phyloP scores from a whole-genome alignment of 148 eudicot genomes.

The Camellia sinensis region DNA sequence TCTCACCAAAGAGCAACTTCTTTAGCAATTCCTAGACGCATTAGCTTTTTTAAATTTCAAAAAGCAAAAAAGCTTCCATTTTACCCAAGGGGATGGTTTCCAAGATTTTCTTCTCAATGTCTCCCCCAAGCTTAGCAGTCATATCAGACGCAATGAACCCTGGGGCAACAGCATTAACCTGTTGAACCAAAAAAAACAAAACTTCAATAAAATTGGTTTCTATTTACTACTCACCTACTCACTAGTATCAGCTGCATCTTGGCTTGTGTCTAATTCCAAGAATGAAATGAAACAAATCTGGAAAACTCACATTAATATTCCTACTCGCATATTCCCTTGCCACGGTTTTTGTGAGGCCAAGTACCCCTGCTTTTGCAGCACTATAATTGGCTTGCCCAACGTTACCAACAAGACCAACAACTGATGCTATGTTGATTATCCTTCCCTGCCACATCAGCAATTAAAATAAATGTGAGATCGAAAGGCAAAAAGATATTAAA shows the following conservation, averaged over 20 bases:
- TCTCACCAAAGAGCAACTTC: too few species aligned
- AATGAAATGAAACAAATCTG: conserved; percentile 3
- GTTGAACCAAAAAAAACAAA: background rate
- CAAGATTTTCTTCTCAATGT: conserved; percentile 70
- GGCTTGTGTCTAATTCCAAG: background rate
- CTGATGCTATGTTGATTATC: conserved; percentile 87
- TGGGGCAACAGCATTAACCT: conserved; percentile 96
- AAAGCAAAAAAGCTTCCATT: conserved; percentile 9
- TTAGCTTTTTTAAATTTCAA: too few species aligned
- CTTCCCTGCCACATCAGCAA: conserved; percentile 62
- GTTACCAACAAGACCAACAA: conserved; percentile 87
- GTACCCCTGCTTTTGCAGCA: conserved; percentile 97
- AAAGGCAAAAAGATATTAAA: background rate
- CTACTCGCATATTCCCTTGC: conserved; percentile 94
- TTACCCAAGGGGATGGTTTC: conserved; percentile 72
- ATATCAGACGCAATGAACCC: conserved; percentile 94
- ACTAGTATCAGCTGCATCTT: background rate
- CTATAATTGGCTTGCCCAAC: conserved; percentile 91
- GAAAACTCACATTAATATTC: conserved; percentile 62
- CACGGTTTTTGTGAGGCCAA: conserved; percentile 80
- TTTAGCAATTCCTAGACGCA: too few species aligned
- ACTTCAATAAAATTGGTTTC: background rate
- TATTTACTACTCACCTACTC: too few species aligned
- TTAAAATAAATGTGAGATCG: background rate
- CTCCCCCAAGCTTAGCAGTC: conserved; percentile 80